Evolutionary conservation across 2,329 filamentous ascomycete genomes (phyloP), one percentile per base, ranked within the genome.

Genomic region (Hymenoscyphus occultus): DNA sequence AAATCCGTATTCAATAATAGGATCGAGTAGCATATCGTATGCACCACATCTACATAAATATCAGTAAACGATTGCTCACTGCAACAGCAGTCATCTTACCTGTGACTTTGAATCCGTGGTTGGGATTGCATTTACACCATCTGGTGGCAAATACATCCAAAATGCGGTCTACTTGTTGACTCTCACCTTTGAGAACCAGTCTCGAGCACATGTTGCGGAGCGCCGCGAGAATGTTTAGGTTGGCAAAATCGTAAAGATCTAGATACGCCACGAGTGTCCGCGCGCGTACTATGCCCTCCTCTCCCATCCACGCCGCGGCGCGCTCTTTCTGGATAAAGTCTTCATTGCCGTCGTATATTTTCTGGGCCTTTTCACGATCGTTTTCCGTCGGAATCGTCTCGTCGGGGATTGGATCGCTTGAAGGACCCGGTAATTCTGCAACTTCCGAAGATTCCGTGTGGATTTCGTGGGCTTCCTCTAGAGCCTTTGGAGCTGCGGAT

Each of bases 21-120:
- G 69, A 99, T 87, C 0, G 95, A 97, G 77, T 98, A 99, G 78
- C 92, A 96, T 69, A 98, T 96, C 31, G 93, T 97, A 76, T 99
- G 94, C 19, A 99, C 93, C 59, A 98, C 90, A 79, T 98, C 94
- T 90, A 51, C 1, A 40, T 22, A 28, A 31, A 35, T 48, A 39
- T 71, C 65, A 73, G 70, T 60, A 61, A 54, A n/a, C 5, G 14
- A 31, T 32, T 56, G 10, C n/a, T 13, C 12, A 3, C 10, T 22
- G 14, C 19, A 51, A 28, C 12, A 28, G 19, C 13, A 22, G 6
- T 1, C 28, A 10, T 77, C 87, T 79, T 82, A 93, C 91, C 92
- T 71, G 83, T 86, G 63, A 90, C 87, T 78, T 95, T 97, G 83
- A 98, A 99, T 14, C 94, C 93, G 77, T 99, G 93, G 56, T 88